Evolutionary conservation across 2,329 filamentous ascomycete species (phyloP).

Genomic region (Cladophialophora carrionii): DNA sequence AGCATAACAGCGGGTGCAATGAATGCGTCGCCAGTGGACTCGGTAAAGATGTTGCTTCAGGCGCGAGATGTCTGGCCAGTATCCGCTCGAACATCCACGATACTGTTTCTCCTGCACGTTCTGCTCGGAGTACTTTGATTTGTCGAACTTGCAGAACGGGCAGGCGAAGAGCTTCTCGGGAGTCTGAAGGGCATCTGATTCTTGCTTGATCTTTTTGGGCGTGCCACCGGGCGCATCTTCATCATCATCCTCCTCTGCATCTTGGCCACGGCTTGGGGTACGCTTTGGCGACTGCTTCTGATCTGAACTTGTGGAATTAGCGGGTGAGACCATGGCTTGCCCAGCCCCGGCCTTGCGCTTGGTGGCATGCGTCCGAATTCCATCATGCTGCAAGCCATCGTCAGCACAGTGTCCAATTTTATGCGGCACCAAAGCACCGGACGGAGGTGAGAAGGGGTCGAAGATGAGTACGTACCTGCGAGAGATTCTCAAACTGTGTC

Average conservation of each 20-base stretch:
- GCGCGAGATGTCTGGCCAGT: slow-evolving; percentile 37
- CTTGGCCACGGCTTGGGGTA: slow-evolving; percentile 18
- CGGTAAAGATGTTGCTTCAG: slow-evolving; percentile 39
- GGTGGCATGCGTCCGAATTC: slow-evolving; percentile 29
- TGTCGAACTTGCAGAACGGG: slow-evolving; percentile 36
- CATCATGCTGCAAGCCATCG: slow-evolving; percentile 6
- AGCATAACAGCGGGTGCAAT: slow-evolving; percentile 33
- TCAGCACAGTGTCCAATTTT: slow-evolving; percentile 3
- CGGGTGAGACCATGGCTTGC: slow-evolving; percentile 16
- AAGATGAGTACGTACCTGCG: slow-evolving; percentile 17
- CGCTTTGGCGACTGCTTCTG: slow-evolving; percentile 22
- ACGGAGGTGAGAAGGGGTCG: not conserved
- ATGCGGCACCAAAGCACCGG: not conserved
- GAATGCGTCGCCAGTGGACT: slow-evolving; percentile 33
- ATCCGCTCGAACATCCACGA: slow-evolving; percentile 35
- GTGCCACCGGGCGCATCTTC: slow-evolving; percentile 33
- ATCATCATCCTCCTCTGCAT: slow-evolving; percentile 30
- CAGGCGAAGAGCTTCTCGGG: slow-evolving; percentile 35
- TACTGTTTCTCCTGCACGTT: slow-evolving; percentile 36
- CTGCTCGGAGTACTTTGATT: slow-evolving; percentile 34
- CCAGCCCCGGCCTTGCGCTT: slow-evolving; percentile 33
- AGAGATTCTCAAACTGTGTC: slow-evolving; percentile 30
- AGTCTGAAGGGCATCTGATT: slow-evolving; percentile 16
- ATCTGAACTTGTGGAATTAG: slow-evolving; percentile 21
- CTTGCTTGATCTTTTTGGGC: slow-evolving; percentile 36